phyloP scores from a whole-genome alignment of 2,329 filamentous ascomycete species.

The Epichloe typhina region DNA sequence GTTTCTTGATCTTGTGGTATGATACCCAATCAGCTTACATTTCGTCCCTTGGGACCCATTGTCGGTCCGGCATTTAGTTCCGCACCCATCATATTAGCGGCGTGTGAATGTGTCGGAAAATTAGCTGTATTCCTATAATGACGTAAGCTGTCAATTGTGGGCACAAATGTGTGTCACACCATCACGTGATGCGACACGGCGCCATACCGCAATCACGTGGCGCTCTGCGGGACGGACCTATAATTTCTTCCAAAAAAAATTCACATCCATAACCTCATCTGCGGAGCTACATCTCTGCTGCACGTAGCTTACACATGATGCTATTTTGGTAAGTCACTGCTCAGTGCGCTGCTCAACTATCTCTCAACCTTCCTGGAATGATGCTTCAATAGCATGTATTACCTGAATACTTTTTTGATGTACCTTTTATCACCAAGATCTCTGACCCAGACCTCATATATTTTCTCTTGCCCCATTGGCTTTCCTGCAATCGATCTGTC shows the following conservation, averaged over 20 bases:
- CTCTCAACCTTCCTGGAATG: constrained; percentile 24
- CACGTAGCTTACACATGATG: neutral
- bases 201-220: neutral
- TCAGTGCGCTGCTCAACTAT: constrained; percentile 4
- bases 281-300: neutral
- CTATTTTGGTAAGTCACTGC: constrained; percentile 6
- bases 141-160: too few relatives aligned
- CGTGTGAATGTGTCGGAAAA: too few relatives aligned
- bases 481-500: neutral
- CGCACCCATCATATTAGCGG: neutral
- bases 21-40: constrained; percentile 8
- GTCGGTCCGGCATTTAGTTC: neutral
- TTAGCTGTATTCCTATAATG: too few relatives aligned
- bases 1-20: neutral
- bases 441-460: constrained; percentile 37
- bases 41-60: neutral
- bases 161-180: too few relatives aligned
- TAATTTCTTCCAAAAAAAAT: neutral
- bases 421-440: constrained; percentile 56
- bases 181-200: too few relatives aligned
- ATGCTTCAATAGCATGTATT: constrained; percentile 46
- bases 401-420: constrained; percentile 44
- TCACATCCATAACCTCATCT: neutral
- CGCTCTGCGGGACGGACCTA: neutral
- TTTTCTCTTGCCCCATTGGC: constrained; percentile 4